Evolutionary conservation across 202 grass and related monocot genomes (phyloP), one percentile per base, ranked within the genome.

Genomic region (Cymbopogon flexuosus): DNA sequence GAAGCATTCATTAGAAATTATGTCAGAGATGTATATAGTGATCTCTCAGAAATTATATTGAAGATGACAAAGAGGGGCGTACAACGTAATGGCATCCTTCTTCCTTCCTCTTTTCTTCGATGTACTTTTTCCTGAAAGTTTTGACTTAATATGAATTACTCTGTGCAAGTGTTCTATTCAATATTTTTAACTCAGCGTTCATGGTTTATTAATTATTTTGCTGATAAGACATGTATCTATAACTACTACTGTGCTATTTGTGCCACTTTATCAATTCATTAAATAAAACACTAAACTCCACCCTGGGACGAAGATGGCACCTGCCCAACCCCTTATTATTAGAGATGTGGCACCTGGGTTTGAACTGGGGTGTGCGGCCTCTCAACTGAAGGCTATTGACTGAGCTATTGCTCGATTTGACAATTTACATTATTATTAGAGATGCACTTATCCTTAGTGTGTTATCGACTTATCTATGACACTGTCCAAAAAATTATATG

Each of bases 1-100:
- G 93, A 97, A 10, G 49, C 72, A 57, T 81, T 69, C 63, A 11
- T 88, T 77, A 89, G 63, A 88, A 87, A 85, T 30, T 97, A 91
- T 78, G 77, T 58, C 18, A 6, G 85, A 80, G 81, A 79, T 58
- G 93, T 86, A 56, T 70, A 87, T 31, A 68, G 16, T 52, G 62
- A 67, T 22, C 83, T 97, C 34, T 86, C 78, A 30, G 29, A 62
- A 59, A 67, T 56, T 88, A 37, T 74, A 19, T 54, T 30, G 31
- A 74, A 57, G 30, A 37, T 74, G 45, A 65, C 84, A 56, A 54
- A 68, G 81, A 81, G 69, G 75, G 88, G 88, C 79, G 68, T 63
- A 64, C 8, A 40, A 15, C 34, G 31, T 30, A 34, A 19, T 33
- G 69, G 2, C 36, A 12, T 19, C 54, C 37, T 33, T 72, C 23